Conservation (phyloP, 345 rosid species). For the Salix purpurea region DNA sequence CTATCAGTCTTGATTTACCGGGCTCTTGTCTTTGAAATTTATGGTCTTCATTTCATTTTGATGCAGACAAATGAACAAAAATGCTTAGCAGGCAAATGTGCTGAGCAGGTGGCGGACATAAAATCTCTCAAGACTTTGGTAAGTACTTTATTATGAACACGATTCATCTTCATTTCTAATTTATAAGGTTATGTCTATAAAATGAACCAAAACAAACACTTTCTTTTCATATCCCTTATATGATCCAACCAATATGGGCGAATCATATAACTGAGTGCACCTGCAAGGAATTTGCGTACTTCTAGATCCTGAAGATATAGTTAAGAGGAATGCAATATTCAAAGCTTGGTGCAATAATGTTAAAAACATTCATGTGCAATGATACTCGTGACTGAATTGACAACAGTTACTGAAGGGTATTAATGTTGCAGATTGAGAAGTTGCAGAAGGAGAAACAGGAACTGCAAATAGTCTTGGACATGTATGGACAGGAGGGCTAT, state of each 20-base stretch:
- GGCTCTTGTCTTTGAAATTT: not conserved
- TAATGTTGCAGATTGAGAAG: constrained; percentile 65
- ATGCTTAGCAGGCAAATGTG: constrained; percentile 52
- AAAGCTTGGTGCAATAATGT: not conserved
- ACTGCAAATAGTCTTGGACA: constrained; percentile 63
- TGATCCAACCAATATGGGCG: no score
- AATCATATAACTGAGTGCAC: no score
- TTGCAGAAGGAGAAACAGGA: constrained; percentile 68
- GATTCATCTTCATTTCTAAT: not conserved
- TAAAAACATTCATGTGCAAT: not conserved
- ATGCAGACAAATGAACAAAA: constrained; percentile 65
- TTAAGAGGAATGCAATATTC: not conserved
- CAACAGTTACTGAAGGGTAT: constrained; percentile 3
- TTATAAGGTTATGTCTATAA: not conserved
- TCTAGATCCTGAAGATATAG: no score
- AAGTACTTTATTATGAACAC: constrained; percentile 23
- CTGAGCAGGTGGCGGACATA: constrained; percentile 61
- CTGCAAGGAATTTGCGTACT: no score
- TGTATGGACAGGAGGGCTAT: constrained; percentile 62
- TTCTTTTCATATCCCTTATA: no score
- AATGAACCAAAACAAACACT: not conserved
- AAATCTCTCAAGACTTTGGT: constrained; percentile 60
- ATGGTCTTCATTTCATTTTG: constrained; percentile 14
- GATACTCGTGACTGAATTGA: not conserved
- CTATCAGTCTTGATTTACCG: not conserved